These are phyloP conservation scores for Proliferodiscus dingleyae DNA, from an alignment of 2,329 filamentous ascomycete species.

Conservation along the genomic window DNA sequence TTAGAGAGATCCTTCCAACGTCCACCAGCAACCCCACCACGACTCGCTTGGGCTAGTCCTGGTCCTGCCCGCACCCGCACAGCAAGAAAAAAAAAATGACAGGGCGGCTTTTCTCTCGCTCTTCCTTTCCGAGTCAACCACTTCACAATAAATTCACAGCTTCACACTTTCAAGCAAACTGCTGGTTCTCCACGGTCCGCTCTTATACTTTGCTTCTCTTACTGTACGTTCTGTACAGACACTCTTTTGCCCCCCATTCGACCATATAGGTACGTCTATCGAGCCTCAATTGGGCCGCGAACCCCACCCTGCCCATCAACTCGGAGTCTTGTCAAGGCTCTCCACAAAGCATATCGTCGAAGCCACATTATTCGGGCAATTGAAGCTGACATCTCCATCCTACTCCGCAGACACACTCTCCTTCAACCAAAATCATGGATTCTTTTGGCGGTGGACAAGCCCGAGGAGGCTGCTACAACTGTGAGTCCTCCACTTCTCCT, in stretches of 20 bases:
- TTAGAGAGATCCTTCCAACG: too few relatives aligned
- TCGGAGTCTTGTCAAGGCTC: not conserved
- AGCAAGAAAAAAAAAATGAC: too few relatives aligned
- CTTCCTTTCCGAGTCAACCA: too few relatives aligned
- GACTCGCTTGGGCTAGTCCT: too few relatives aligned
- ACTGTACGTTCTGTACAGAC: conserved; percentile 13
- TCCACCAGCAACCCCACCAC: too few relatives aligned
- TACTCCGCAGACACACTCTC: conserved; percentile 12
- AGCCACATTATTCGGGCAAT: not conserved
- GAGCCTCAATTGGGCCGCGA: conserved; percentile 5
- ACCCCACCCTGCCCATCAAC: conserved; percentile 11
- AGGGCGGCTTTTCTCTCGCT: not conserved
- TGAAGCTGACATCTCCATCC: conserved; percentile 8
- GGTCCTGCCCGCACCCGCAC: too few relatives aligned
- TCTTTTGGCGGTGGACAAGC: conserved; percentile 28
- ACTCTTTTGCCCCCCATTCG: conserved; percentile 1
- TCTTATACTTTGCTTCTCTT: conserved; percentile 4
- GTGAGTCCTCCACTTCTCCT: conserved; percentile 35
- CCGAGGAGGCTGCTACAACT: conserved; percentile 47
- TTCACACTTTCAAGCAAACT: conserved; percentile 2
- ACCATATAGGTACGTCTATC: not conserved
- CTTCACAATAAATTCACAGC: too few relatives aligned
- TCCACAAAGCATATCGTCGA: not conserved
- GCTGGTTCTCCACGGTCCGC: conserved; percentile 6
- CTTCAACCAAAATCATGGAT: conserved; percentile 28